Percentiles rank a stretch among this genome's conserved stretches.
Evolutionary conservation across 345 rosid genomes (phyloP).

Genomic region (Dipteronia dyeriana): DNA sequence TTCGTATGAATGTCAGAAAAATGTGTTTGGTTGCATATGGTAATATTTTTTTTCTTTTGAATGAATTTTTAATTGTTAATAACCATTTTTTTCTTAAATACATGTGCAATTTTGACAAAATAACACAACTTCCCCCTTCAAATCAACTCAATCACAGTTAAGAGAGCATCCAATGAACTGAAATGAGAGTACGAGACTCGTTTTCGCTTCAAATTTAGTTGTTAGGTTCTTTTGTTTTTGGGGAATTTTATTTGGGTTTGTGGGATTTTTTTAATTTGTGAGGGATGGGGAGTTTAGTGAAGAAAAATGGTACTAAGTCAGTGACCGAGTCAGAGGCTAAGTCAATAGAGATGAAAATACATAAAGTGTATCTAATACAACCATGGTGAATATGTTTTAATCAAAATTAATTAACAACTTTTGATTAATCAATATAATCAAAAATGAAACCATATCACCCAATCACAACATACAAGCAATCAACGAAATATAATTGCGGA

Average conservation of each 20-base stretch:
- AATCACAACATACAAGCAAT: no score
- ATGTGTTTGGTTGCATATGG: no score
- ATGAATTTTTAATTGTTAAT: no score
- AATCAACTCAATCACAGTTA: slow-evolving; percentile 10
- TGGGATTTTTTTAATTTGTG: background rate
- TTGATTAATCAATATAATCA: no score
- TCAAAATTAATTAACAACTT: no score
- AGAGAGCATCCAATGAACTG: background rate
- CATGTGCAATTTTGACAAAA: slow-evolving; percentile 28
- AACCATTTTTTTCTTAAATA: no score
- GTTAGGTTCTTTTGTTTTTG: slow-evolving; percentile 11
- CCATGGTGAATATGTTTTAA: no score
- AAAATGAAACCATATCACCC: no score
- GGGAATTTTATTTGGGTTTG: background rate
- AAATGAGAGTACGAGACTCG: background rate
- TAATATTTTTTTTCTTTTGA: no score
- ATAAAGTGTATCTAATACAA: no score
- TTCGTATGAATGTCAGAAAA: no score
- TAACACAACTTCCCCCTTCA: slow-evolving; percentile 19
- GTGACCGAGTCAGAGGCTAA: slow-evolving; percentile 48
- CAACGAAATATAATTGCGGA: no score
- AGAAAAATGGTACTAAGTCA: slow-evolving; percentile 45
- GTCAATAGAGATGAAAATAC: slow-evolving; percentile 59
- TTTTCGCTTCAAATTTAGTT: background rate
- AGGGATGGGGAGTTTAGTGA: slow-evolving; percentile 58